phyloP scores from a whole-genome alignment of 2,329 filamentous ascomycete species.

The Aspergillus candidus region DNA sequence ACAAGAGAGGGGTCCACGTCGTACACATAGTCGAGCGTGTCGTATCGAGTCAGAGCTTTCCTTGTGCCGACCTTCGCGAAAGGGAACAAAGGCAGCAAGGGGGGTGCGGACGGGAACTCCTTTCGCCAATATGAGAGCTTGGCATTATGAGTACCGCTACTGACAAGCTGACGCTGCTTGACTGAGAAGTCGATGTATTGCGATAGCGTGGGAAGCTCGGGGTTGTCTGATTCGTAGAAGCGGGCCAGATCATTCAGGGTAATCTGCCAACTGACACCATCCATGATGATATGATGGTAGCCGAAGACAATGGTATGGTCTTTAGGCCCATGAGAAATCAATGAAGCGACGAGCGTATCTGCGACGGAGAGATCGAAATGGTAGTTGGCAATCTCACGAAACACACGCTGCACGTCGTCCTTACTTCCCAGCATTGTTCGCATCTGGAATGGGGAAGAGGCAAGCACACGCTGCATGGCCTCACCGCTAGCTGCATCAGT shows the following conservation, averaged over 20 bases:
- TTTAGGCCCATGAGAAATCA: background rate
- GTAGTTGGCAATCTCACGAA: background rate
- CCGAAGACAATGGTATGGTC: background rate
- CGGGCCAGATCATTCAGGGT: background rate
- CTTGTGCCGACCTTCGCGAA: background rate
- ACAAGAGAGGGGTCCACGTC: background rate
- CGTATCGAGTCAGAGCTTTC: background rate
- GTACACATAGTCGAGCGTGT: background rate
- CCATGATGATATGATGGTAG: conserved; percentile 1
- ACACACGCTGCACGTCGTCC: background rate
- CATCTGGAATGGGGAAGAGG: background rate
- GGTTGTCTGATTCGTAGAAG: background rate
- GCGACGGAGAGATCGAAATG: background rate
- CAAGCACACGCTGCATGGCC: background rate
- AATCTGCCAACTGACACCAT: conserved; percentile 1
- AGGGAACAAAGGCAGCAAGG: background rate
- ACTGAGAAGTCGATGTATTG: no score
- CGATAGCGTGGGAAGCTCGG: background rate
- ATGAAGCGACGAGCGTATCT: background rate
- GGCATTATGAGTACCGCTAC: no score
- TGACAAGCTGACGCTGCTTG: no score
- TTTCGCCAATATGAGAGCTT: no score
- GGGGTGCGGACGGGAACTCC: no score
- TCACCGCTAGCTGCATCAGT: background rate
- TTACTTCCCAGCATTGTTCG: background rate